Percentiles rank a stretch among this genome's conserved stretches.
Conservation (phyloP, 1,284 basidiomycete species). For the Heterobasidion annosum region DNA sequence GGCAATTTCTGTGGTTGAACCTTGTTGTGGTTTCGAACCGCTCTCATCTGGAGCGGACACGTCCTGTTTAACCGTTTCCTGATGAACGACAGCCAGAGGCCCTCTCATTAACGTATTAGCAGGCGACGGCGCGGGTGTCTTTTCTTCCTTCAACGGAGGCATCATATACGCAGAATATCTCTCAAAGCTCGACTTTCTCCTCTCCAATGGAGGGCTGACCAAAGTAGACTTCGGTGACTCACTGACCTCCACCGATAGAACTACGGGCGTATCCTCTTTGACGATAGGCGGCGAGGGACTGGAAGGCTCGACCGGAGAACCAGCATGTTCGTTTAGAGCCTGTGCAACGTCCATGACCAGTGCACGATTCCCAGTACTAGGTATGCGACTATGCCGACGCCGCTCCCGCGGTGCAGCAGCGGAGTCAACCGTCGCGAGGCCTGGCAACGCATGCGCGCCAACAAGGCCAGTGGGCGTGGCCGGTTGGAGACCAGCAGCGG, state of each 20-base stretch:
- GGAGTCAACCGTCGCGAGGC: conserved; percentile 17
- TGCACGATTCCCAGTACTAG: conserved; percentile 59
- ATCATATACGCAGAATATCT: conserved; percentile 51
- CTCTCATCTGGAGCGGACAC: conserved; percentile 3
- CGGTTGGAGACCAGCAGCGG: not conserved
- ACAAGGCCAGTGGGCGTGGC: conserved; percentile 12
- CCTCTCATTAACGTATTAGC: conserved; percentile 38
- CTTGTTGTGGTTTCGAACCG: not conserved
- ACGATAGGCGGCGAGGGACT: not conserved
- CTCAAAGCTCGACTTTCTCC: conserved; percentile 57
- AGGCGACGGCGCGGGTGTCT: conserved; percentile 50
- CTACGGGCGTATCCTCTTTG: not conserved
- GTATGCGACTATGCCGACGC: conserved; percentile 41
- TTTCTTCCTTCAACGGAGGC: conserved; percentile 60
- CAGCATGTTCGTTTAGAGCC: conserved; percentile 33
- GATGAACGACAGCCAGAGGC: conserved; percentile 8
- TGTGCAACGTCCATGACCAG: conserved; percentile 74
- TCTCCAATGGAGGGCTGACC: conserved; percentile 28
- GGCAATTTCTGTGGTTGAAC: not conserved
- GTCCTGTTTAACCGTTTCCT: not conserved
- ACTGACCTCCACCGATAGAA: not conserved
- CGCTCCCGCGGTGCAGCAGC: conserved; percentile 7
- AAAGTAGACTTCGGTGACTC: not conserved
- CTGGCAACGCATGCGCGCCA: conserved; percentile 30
- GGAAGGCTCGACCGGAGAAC: not conserved